Percentiles rank a stretch among this genome's conserved stretches.
Evolutionary conservation across 768 basidiomycete species (phyloP).

Genomic region (Mycena haematopus): DNA sequence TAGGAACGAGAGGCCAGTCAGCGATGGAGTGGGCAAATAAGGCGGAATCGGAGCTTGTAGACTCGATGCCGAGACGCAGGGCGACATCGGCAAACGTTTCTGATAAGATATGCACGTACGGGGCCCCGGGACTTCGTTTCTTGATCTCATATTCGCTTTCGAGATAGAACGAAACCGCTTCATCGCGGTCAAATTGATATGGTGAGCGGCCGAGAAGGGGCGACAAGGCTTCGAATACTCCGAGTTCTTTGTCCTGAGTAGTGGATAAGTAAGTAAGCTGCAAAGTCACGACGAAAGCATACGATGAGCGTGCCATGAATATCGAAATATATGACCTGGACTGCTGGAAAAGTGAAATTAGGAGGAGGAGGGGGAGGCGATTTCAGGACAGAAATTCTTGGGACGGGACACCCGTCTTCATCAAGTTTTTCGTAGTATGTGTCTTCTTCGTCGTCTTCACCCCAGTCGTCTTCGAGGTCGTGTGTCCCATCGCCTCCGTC

Average conservation of each 20-base stretch:
- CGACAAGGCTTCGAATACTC: conserved; percentile 6
- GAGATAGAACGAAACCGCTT: conserved; percentile 14
- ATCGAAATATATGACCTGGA: not conserved
- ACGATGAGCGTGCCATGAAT: not conserved
- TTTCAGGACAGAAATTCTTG: not conserved
- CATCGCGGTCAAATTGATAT: not conserved
- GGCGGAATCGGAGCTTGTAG: not conserved
- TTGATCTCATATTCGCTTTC: conserved; percentile 11
- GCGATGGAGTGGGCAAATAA: not conserved
- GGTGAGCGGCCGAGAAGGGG: conserved; percentile 4
- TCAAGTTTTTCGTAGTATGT: not conserved
- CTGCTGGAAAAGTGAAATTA: not conserved
- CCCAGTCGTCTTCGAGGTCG: not conserved
- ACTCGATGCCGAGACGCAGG: conserved; percentile 1
- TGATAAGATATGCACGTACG: conserved; percentile 1
- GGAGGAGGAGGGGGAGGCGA: not conserved
- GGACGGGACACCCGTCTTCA: too few species aligned
- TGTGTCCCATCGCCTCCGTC: not conserved
- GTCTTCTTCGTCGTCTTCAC: not conserved
- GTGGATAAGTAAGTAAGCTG: not conserved
- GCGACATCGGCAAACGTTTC: conserved; percentile 5
- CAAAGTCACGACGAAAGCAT: not conserved
- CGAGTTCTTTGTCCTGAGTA: conserved; percentile 15
- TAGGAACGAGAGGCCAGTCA: not conserved
- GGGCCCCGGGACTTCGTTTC: not conserved